These are phyloP conservation scores for Yamadazyma conglobata DNA, from an alignment of 1,139 yeast genomes.

Conservation along the genomic window DNA sequence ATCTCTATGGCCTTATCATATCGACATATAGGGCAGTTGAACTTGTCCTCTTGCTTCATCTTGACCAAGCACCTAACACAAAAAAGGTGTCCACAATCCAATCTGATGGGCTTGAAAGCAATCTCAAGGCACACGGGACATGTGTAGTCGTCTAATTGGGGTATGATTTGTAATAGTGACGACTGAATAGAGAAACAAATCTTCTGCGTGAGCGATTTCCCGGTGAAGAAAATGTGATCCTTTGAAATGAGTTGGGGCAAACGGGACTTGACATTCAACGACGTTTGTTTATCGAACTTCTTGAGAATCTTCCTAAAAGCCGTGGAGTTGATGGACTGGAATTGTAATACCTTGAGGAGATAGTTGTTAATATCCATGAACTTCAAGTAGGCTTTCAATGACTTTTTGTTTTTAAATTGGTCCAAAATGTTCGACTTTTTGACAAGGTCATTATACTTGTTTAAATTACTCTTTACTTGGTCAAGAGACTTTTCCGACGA, in stretches of 20 bases:
- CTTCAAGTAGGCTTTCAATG: slow-evolving; percentile 43
- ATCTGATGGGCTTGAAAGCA: slow-evolving; percentile 67
- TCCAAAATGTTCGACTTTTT: slow-evolving; percentile 37
- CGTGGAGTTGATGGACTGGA: slow-evolving; percentile 58
- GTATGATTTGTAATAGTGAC: slow-evolving; percentile 53
- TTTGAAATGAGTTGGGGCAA: slow-evolving; percentile 46
- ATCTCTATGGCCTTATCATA: slow-evolving; percentile 44
- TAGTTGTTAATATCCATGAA: slow-evolving; percentile 55
- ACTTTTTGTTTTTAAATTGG: slow-evolving; percentile 47
- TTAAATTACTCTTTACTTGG: slow-evolving; percentile 39
- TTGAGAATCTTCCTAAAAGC: slow-evolving; percentile 68
- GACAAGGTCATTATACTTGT: slow-evolving; percentile 42
- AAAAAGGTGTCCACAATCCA: slow-evolving; percentile 63
- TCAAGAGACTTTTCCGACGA: slow-evolving; percentile 39
- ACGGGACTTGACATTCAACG: slow-evolving; percentile 45
- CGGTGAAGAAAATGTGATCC: slow-evolving; percentile 44
- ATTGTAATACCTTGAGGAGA: slow-evolving; percentile 55
- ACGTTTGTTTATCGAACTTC: slow-evolving; percentile 72
- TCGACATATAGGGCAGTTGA: slow-evolving; percentile 69
- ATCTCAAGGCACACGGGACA: slow-evolving; percentile 71
- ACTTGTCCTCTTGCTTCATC: slow-evolving; percentile 54
- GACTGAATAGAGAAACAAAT: slow-evolving; percentile 56
- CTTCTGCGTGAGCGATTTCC: slow-evolving; percentile 51
- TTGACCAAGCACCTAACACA: slow-evolving; percentile 71
- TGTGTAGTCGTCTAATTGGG: slow-evolving; percentile 70